Conservation (phyloP, 352 stramenopile genomes). For the Pythium diclinum region DNA sequence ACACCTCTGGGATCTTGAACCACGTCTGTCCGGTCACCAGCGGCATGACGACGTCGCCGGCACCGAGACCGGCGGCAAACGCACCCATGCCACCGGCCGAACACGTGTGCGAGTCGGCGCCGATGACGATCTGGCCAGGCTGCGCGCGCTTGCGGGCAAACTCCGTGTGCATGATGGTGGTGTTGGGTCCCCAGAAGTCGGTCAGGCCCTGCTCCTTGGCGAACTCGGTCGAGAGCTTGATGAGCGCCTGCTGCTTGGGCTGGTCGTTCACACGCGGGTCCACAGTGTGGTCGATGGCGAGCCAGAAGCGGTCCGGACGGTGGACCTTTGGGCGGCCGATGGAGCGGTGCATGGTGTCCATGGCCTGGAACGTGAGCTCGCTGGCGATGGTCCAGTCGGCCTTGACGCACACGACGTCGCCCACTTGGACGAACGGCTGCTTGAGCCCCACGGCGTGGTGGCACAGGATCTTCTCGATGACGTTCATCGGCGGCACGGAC, state of each 20-base stretch:
- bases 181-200: constrained; percentile 80
- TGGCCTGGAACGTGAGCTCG: constrained; percentile 79
- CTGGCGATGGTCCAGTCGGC: constrained; percentile 80
- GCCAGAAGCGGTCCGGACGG: constrained; percentile 80
- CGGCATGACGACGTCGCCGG: constrained; percentile 79
- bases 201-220: constrained; percentile 64
- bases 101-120: constrained; percentile 75
- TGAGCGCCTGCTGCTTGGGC: constrained; percentile 76
- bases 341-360: constrained; percentile 76
- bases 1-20: constrained; percentile 81
- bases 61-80: constrained; percentile 68
- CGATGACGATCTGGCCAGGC: constrained; percentile 82
- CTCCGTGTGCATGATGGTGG: constrained; percentile 86
- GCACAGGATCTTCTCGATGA: constrained; percentile 86
- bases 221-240: constrained; percentile 77
- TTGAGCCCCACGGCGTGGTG: constrained; percentile 57
- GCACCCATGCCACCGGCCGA: constrained; percentile 72
- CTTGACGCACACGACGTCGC: constrained; percentile 75
- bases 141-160: constrained; percentile 79
- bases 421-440: constrained; percentile 48
- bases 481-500: constrained; percentile 58
- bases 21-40: constrained; percentile 81
- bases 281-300: constrained; percentile 79
- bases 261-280: constrained; percentile 76
- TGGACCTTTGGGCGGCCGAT: constrained; percentile 71